Evolutionary conservation across 108 stramenopile species (phyloP).

Genomic region (Pseudonitzschia delicatissima): DNA sequence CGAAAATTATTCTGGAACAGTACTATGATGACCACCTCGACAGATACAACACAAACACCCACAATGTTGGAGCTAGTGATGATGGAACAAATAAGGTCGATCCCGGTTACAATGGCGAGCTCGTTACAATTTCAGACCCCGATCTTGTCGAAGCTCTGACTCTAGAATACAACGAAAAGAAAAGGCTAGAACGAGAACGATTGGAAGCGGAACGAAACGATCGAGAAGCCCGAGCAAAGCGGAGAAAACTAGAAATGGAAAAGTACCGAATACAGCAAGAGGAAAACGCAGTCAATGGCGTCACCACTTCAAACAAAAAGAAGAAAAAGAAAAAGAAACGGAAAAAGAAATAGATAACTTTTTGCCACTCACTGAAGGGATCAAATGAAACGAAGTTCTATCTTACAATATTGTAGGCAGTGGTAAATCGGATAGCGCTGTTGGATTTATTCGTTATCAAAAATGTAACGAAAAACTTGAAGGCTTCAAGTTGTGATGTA

Average conservation of each 20-base stretch:
- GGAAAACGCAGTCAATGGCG: conserved; percentile 12
- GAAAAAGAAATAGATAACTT: conserved; percentile 14
- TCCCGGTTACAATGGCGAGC: conserved; percentile 22
- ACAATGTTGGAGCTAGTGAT: not conserved
- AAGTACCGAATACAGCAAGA: conserved; percentile 12
- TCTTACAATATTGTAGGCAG: too few species aligned
- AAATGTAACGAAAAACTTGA: too few species aligned
- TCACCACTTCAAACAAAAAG: conserved; percentile 8
- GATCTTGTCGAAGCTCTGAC: conserved; percentile 20
- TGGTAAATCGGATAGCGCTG: too few species aligned
- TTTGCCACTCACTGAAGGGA: too few species aligned
- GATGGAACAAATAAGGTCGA: not conserved
- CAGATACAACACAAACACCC: conserved; percentile 9
- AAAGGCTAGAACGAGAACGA: conserved; percentile 5
- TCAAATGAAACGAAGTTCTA: too few species aligned
- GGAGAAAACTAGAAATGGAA: conserved; percentile 40
- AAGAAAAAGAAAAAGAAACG: conserved; percentile 38
- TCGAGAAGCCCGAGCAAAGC: conserved; percentile 21
- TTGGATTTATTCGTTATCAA: too few species aligned
- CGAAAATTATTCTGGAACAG: conserved; percentile 80
- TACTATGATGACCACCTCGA: conserved; percentile 64
- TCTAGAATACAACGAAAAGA: conserved; percentile 10
- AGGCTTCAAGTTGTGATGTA: too few species aligned
- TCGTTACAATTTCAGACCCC: conserved; percentile 14
- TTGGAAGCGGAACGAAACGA: conserved; percentile 20